phyloP scores from a whole-genome alignment of 176 grass and related monocot genomes.

The Typha latifolia region DNA sequence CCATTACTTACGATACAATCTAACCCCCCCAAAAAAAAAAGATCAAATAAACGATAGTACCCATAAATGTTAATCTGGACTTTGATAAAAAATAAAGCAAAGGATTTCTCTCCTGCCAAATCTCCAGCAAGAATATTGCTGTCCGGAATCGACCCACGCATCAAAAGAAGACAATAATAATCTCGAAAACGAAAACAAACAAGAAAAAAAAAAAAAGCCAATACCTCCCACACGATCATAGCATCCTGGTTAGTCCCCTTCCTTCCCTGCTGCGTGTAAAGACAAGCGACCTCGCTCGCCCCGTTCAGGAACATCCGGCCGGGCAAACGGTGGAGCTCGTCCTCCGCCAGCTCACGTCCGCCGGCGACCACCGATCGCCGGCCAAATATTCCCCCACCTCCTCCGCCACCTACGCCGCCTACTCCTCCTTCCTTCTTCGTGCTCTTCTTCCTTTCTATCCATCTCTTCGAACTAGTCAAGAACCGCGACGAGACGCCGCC shows the following conservation, averaged over 20 bases:
- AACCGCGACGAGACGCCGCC: not conserved
- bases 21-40: too few species aligned
- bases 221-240: slow-evolving; percentile 88
- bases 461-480: slow-evolving; percentile 12
- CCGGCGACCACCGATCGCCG: not conserved
- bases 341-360: slow-evolving; percentile 37
- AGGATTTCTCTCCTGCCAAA: too few species aligned
- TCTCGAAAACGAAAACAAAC: not conserved
- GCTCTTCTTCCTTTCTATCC: slow-evolving; percentile 33
- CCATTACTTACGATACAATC: too few species aligned
- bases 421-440: slow-evolving; percentile 12
- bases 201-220: not conserved
- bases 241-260: slow-evolving; percentile 99
- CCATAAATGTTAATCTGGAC: too few species aligned
- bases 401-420: slow-evolving; percentile 9
- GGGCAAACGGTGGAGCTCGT: slow-evolving; percentile 48
- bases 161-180: too few species aligned
- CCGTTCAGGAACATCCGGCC: slow-evolving; percentile 73
- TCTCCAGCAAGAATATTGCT: too few species aligned
- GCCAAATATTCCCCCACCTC: slow-evolving; percentile 15
- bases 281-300: slow-evolving; percentile 47
- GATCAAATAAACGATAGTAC: too few species aligned
- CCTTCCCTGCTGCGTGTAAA: slow-evolving; percentile 91
- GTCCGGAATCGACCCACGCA: too few species aligned
- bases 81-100: too few species aligned